Evolutionary conservation across 2,329 filamentous ascomycete species (phyloP).

Genomic region (Aspergillus phoenicis): DNA sequence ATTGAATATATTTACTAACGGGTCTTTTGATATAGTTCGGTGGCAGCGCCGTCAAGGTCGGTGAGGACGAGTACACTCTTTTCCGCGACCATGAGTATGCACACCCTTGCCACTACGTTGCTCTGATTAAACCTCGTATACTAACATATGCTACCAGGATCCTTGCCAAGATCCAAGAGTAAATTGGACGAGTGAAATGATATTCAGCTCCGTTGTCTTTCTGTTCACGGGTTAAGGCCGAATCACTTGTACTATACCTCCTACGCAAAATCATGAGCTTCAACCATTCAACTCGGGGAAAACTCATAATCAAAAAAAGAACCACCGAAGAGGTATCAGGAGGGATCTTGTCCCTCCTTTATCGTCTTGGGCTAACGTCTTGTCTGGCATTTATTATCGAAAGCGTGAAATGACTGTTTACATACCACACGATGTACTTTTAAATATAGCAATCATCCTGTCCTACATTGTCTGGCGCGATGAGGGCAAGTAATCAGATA

Average conservation of each 20-base stretch:
- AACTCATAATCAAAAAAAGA: constrained; percentile 25
- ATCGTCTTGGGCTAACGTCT: constrained; percentile 21
- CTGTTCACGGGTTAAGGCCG: constrained; percentile 24
- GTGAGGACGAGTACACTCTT: constrained; percentile 92
- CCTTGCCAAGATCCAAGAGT: constrained; percentile 99
- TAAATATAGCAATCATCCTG: constrained; percentile 30
- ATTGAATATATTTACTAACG: constrained; percentile 25
- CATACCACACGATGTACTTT: constrained; percentile 40
- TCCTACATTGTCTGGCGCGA: constrained; percentile 18
- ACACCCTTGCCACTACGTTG: not conserved
- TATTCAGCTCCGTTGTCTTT: constrained; percentile 18
- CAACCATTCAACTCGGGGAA: constrained; percentile 23
- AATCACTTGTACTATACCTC: constrained; percentile 37
- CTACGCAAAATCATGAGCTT: constrained; percentile 34
- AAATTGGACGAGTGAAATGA: constrained; percentile 44
- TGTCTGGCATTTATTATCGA: constrained; percentile 26
- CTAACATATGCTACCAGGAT: constrained; percentile 61
- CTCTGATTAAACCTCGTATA: not conserved
- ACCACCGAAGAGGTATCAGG: constrained; percentile 6
- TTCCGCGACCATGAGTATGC: constrained; percentile 98
- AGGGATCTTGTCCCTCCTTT: constrained; percentile 9
- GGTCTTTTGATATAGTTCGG: constrained; percentile 66
- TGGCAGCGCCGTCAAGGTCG: constrained; percentile 93
- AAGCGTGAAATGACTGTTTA: constrained; percentile 31
- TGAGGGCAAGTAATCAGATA: constrained; percentile 33